Conservation (phyloP, 129 eudicot genomes). For the Solidago caesia region DNA sequence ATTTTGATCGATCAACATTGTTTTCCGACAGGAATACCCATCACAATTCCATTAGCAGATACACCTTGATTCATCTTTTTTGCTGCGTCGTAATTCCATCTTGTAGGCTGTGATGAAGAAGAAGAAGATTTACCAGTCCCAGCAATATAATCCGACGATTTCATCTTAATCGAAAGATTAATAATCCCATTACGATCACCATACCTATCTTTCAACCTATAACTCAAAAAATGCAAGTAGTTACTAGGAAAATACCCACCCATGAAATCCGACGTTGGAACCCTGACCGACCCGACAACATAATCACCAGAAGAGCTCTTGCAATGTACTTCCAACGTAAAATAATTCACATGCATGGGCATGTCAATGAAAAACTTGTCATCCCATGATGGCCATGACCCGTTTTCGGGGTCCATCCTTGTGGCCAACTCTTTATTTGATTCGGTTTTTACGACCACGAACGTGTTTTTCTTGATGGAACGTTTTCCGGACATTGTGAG, state of each 20-base stretch:
- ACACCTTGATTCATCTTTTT: slow-evolving; percentile 16
- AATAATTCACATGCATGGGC: slow-evolving; percentile 37
- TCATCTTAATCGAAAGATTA: slow-evolving; percentile 55
- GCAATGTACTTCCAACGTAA: slow-evolving; percentile 53
- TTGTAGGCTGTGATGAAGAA: not conserved
- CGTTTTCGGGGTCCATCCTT: slow-evolving; percentile 39
- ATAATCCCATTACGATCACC: slow-evolving; percentile 71
- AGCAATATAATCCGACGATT: not conserved
- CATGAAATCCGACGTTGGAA: slow-evolving; percentile 59
- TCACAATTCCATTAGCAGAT: slow-evolving; percentile 27
- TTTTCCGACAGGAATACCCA: slow-evolving; percentile 43
- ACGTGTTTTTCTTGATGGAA: slow-evolving; percentile 42
- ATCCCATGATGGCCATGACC: slow-evolving; percentile 56
- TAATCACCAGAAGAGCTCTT: slow-evolving; percentile 30
- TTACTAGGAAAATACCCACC: slow-evolving; percentile 38
- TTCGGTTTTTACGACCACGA: slow-evolving; percentile 37
- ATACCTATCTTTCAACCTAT: slow-evolving; percentile 46
- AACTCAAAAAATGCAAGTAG: slow-evolving; percentile 69
- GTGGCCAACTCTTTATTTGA: slow-evolving; percentile 22
- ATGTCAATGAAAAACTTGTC: slow-evolving; percentile 40
- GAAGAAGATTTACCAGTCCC: not conserved
- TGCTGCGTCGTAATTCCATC: slow-evolving; percentile 15
- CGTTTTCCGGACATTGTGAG: slow-evolving; percentile 27
- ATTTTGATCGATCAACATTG: not conserved
- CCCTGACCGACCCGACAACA: slow-evolving; percentile 43